These are phyloP conservation scores for Mortierella sp. DNA, from an alignment of 371 early-diverging fungal genomes.

Conservation along the genomic window DNA sequence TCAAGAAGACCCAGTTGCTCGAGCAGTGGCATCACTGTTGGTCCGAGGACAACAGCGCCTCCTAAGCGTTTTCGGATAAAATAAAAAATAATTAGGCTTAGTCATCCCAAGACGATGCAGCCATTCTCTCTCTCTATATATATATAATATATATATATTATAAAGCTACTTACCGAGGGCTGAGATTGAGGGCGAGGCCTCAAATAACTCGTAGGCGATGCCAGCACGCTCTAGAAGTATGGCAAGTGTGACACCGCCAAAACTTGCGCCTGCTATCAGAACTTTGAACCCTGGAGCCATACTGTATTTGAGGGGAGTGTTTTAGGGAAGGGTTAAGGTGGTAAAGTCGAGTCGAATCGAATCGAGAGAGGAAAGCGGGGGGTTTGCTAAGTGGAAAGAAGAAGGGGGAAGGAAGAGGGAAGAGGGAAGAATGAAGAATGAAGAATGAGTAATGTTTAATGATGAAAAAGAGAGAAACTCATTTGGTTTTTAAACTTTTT, in stretches of 20 bases:
- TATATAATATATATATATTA: too few species aligned
- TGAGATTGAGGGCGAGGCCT: neutral
- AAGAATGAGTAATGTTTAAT: neutral
- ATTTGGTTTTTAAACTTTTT: neutral
- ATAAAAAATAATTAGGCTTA: neutral
- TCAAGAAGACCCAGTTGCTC: conserved; percentile 29
- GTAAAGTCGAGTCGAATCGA: neutral
- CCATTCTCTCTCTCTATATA: too few species aligned
- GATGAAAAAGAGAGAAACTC: too few species aligned
- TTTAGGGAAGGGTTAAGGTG: neutral
- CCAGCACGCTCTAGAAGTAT: conserved; percentile 26
- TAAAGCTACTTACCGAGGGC: neutral
- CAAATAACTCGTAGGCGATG: conserved; percentile 18
- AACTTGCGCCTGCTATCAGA: conserved; percentile 22
- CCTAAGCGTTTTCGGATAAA: conserved; percentile 3
- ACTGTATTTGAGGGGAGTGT: neutral
- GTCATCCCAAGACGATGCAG: too few species aligned
- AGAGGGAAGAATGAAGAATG: too few species aligned
- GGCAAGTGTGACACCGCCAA: conserved; percentile 23
- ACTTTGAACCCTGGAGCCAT: conserved; percentile 20
- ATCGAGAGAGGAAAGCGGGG: neutral
- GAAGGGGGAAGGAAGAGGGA: neutral
- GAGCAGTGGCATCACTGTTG: conserved; percentile 31
- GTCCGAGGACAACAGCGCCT: conserved; percentile 23
- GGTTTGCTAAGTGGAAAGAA: neutral